Conservation (phyloP, 2,329 filamentous ascomycete species). For the Penicillium palitans region DNA sequence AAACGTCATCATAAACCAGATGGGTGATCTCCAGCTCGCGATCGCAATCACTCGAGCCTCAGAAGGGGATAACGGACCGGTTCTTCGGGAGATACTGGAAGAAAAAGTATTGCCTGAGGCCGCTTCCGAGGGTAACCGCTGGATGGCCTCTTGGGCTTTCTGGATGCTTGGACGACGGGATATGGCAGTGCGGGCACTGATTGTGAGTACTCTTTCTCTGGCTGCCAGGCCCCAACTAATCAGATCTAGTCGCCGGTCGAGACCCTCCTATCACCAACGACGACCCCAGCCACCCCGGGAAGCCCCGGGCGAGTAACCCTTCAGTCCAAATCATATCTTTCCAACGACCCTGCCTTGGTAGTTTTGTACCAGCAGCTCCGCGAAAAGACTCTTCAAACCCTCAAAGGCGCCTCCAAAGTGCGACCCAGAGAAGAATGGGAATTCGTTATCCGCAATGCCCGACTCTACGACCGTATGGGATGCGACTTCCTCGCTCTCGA, state of each 20-base stretch:
- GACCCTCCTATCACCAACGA: conserved; percentile 56
- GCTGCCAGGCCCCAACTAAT: neutral
- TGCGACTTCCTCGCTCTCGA: conserved; percentile 88
- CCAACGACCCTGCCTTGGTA: conserved; percentile 86
- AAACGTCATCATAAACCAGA: conserved; percentile 79
- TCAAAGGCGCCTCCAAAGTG: conserved; percentile 80
- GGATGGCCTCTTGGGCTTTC: conserved; percentile 94
- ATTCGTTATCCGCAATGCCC: conserved; percentile 82
- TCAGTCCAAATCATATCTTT: conserved; percentile 75
- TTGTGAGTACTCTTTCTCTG: conserved; percentile 56
- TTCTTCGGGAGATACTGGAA: conserved; percentile 71
- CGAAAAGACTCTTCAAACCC: conserved; percentile 76
- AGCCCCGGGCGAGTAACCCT: conserved; percentile 60
- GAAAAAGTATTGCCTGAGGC: conserved; percentile 78
- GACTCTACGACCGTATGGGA: conserved; percentile 85
- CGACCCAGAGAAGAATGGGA: conserved; percentile 79
- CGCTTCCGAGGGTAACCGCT: conserved; percentile 79
- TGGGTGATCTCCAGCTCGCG: conserved; percentile 86
- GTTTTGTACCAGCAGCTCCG: conserved; percentile 84
- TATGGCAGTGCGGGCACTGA: conserved; percentile 78
- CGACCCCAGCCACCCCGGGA: conserved; percentile 54
- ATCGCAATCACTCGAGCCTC: conserved; percentile 86
- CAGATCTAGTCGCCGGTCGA: conserved; percentile 69
- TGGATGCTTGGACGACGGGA: conserved; percentile 83
- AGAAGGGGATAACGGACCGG: conserved; percentile 76